A percentile compares a stretch with the other conserved stretches of the same genome.
Conservation (phyloP, 495 filamentous ascomycete genomes). For the Aspergillus taichungensis region DNA sequence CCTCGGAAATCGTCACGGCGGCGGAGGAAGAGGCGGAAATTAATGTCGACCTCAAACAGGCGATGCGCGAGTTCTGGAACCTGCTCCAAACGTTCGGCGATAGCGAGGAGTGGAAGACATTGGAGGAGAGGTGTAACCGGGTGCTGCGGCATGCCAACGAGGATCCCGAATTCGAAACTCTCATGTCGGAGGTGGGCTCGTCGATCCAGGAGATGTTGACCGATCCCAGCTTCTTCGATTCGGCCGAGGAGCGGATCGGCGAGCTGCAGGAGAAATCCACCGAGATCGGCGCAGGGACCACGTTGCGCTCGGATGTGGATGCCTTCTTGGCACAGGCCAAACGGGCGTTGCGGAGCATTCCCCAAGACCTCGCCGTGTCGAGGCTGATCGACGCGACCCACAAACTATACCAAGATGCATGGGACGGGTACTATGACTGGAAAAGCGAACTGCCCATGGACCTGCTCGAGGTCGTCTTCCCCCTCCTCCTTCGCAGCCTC, state of each 20-base stretch:
- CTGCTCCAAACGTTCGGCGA: constrained; percentile 74
- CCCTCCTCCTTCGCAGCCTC: constrained; percentile 62
- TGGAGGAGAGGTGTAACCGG: constrained; percentile 55
- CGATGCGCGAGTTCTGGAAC: constrained; percentile 66
- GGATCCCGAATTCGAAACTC: constrained; percentile 74
- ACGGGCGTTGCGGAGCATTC: constrained; percentile 54
- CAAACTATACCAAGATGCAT: constrained; percentile 59
- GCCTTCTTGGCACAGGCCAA: constrained; percentile 60
- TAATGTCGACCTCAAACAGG: constrained; percentile 67
- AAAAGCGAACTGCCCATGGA: constrained; percentile 70
- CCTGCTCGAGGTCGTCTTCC: constrained; percentile 66
- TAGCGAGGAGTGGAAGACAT: constrained; percentile 60
- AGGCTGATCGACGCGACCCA: constrained; percentile 54
- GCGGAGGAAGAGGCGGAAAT: constrained; percentile 59
- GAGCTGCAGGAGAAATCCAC: constrained; percentile 62
- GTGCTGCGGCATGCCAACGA: constrained; percentile 65
- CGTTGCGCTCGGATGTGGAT: constrained; percentile 64
- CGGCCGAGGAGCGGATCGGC: constrained; percentile 58
- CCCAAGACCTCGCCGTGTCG: constrained; percentile 61
- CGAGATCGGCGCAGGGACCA: constrained; percentile 52
- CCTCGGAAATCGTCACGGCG: constrained; percentile 50
- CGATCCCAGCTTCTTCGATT: constrained; percentile 74
- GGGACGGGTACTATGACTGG: constrained; percentile 43
- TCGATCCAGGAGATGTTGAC: constrained; percentile 76
- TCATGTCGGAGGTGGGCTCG: constrained; percentile 62